Base-by-base conservation (phyloP, 2,329 filamentous ascomycete species). In the Davidsoniella neocaledoniae region DNA sequence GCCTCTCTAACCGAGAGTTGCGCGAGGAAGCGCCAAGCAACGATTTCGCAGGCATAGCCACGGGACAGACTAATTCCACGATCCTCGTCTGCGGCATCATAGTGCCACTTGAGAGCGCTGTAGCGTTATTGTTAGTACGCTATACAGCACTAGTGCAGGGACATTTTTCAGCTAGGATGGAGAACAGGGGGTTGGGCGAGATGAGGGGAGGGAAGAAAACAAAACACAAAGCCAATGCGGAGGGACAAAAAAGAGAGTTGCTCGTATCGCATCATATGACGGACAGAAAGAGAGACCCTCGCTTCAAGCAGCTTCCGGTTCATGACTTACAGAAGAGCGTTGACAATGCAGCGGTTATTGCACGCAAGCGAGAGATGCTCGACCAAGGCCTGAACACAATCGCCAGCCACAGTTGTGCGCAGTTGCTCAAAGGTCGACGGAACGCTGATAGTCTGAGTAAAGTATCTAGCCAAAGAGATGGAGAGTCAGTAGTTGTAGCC, bases 91-190 rank as follows among this genome's bases (percentile, higher is more conserved):
- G 75, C 71, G 21, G 74, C 67, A 54, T 81, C 68, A 58, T 79
- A 90, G 59, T 88, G 82, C 70, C 81, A 85, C 59, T 82, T 83
- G 26, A 87, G 67, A 1, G 81, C 82, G 45, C 82, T 86, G 50
- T n/a, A 39, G 16, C 33, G 16, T 26, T 38, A 49, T 26, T 17
- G 25, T 19, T 43, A 10, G 41, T 42, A 7, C 14, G 29, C 25
- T 36, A 41, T 41, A 25, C 14, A 29, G 29, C 14, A 29, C 29
- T 42, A 23, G 36, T 17, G 5, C 25, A 53, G 43, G 53, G 48
- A 47, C 46, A 38, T 43, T 21, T 54, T 48, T 43, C 29, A 37
- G 23, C 49, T 25, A 51, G 50, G 37, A 23, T 38, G n/a, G 25
- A 17, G 43, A 41, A 21, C 40, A 41, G 47, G 44, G 39, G 48